phyloP scores from a whole-genome alignment of 495 filamentous ascomycete genomes.

The Podospora pseudoanserina region DNA sequence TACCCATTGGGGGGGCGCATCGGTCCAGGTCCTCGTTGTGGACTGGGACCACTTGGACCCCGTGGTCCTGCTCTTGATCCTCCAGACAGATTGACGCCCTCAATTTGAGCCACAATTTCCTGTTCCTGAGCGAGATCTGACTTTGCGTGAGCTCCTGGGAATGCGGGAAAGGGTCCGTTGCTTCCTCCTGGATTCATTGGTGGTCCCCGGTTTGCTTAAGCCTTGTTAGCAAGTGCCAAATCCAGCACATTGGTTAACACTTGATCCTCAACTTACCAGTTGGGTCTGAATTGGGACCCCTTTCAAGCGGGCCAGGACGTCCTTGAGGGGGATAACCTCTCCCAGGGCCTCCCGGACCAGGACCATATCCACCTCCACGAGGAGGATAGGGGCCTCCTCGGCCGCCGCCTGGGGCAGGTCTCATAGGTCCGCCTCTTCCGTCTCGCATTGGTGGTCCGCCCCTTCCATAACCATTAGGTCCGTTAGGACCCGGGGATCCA shows the following conservation, averaged over 20 bases:
- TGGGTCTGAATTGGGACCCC: conserved; percentile 31
- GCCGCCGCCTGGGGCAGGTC: conserved; percentile 32
- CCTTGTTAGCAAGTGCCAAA: not conserved
- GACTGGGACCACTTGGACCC: conserved; percentile 25
- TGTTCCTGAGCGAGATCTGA: conserved; percentile 44
- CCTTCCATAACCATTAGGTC: conserved; percentile 33
- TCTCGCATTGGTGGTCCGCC: conserved; percentile 39
- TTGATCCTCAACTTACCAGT: conserved; percentile 29
- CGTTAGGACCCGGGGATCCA: conserved; percentile 8
- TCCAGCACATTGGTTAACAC: not conserved
- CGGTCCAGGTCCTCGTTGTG: conserved; percentile 34
- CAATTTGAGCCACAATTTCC: conserved; percentile 54
- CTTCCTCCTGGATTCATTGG: conserved; percentile 44
- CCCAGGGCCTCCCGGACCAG: conserved; percentile 31
- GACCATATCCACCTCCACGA: conserved; percentile 31
- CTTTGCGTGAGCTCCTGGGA: conserved; percentile 51
- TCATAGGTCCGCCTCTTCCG: conserved; percentile 44
- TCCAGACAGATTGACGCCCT: conserved; percentile 53
- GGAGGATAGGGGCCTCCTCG: conserved; percentile 36
- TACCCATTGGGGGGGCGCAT: conserved; percentile 33
- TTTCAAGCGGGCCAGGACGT: conserved; percentile 38
- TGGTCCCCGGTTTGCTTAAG: conserved; percentile 36
- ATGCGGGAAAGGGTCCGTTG: conserved; percentile 64
- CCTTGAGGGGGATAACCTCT: conserved; percentile 41
- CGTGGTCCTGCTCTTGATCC: conserved; percentile 34